A percentile compares a stretch with the other conserved stretches of the same genome.
These are phyloP conservation scores for Deinandra increscens DNA, from an alignment of 129 eudicot species.

Conservation along the genomic window DNA sequence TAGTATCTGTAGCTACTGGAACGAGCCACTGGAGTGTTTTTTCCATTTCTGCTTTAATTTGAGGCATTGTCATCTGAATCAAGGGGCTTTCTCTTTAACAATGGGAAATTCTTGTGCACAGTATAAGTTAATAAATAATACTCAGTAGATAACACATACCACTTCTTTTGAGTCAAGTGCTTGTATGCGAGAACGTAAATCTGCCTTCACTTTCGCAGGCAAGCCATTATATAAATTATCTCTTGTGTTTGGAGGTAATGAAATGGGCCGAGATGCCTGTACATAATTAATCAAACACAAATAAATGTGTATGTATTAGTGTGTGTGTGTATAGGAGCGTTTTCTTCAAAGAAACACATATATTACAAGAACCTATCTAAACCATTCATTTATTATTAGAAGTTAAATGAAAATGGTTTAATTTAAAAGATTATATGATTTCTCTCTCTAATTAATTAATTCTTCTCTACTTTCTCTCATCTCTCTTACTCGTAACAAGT, in stretches of 20 bases:
- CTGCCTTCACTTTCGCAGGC: slow-evolving; percentile 68
- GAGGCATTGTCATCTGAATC: slow-evolving; percentile 76
- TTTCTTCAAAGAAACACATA: too few relatives aligned
- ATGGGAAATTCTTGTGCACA: neutral
- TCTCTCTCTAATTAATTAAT: too few relatives aligned
- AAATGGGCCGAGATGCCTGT: slow-evolving; percentile 85
- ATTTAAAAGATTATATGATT: too few relatives aligned
- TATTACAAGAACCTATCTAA: too few relatives aligned
- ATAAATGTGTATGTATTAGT: neutral
- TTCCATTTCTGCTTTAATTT: slow-evolving; percentile 93
- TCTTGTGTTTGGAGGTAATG: slow-evolving; percentile 75
- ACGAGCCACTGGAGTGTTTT: slow-evolving; percentile 89
- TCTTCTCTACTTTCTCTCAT: too few relatives aligned
- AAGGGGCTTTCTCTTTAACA: neutral
- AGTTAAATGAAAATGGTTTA: too few relatives aligned
- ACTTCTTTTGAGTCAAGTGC: slow-evolving; percentile 49
- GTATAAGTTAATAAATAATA: neutral
- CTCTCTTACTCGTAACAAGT: too few relatives aligned
- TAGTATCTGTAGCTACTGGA: slow-evolving; percentile 85
- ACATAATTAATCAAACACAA: neutral
- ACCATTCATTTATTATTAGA: too few relatives aligned
- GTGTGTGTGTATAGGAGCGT: too few relatives aligned
- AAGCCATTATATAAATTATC: slow-evolving; percentile 72
- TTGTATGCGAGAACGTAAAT: slow-evolving; percentile 63
- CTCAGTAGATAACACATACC: slow-evolving; percentile 37